Base-by-base conservation (phyloP, 1,284 basidiomycete genomes). In the Rhodotorula mucilaginosa region DNA sequence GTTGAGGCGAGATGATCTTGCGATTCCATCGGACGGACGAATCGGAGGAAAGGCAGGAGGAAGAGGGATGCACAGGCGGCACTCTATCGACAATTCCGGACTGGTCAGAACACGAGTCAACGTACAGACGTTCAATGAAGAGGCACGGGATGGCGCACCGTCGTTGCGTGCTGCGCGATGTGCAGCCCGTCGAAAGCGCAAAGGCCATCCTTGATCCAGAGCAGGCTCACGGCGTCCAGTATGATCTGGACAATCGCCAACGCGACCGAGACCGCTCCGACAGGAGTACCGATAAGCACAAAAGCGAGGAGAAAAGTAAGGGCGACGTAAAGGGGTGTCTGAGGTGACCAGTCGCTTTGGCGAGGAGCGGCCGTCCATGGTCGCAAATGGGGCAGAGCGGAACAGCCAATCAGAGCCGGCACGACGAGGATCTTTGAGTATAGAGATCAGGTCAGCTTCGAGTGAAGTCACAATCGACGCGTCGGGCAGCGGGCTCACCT, bases 291-390 rank as follows among this genome's bases (percentile, higher is more conserved):
- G 18, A 74, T 57, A 8, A 74, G 62, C 34, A 59, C 48, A n/a
- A 72, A 67, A 1, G 65, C 73, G 44, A 69, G 59, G 34, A 74
- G 61, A 57, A 74, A 69, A 0, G 63, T 66, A 8, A 39, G 39
- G 39, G 39, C 39, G 39, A 39, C 39, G 12, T 39, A 12, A 10
- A 39, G 6, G 39, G 39, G 39, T 8, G 39, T 10, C 39, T 39
- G 39, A 39, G 12, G 12, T 8, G 39, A 39, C 39, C 39, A 39
- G 39, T 39, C 39, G 10, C 10, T 39, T 8, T 39, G 39, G 39
- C 39, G 39, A 39, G 5, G 39, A 10, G 10, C 39, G 7, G 10
- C 39, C 39, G 39, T 39, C 39, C 39, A 39, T 39, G 39, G 12
- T 39, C 39, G 39, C 10, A 5, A 1, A 39, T 39, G 39, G 6